phyloP scores from a whole-genome alignment of 805 yeast genomes.

The Wickerhamiella dianesei region DNA sequence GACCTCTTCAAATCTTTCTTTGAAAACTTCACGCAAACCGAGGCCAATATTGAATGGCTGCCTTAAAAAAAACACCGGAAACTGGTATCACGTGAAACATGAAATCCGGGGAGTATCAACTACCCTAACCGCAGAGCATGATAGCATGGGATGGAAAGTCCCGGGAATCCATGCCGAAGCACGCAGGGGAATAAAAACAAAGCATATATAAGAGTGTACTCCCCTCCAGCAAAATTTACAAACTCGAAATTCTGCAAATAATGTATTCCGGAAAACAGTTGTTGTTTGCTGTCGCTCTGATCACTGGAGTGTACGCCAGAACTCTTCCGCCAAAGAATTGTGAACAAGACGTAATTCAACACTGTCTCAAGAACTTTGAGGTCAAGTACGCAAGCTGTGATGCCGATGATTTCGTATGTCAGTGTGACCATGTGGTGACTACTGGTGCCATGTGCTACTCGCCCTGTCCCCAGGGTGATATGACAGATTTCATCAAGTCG shows the following conservation, averaged over 20 bases:
- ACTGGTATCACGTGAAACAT: no score
- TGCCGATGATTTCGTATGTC: slow-evolving; percentile 11
- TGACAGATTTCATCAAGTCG: slow-evolving; percentile 11
- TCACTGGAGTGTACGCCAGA: slow-evolving; percentile 1
- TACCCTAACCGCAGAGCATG: no score
- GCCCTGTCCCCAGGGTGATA: slow-evolving; percentile 15
- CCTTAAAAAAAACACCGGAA: background rate
- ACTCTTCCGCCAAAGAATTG: slow-evolving; percentile 12
- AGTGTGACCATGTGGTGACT: slow-evolving; percentile 11
- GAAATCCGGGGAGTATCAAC: no score
- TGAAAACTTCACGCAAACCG: slow-evolving; percentile 11
- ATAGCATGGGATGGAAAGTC: no score
- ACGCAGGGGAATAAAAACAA: no score
- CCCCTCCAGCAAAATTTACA: no score
- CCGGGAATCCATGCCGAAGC: no score
- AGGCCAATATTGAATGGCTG: slow-evolving; percentile 3
- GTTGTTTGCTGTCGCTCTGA: background rate
- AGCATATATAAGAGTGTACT: no score
- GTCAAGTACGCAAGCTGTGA: slow-evolving; percentile 9
- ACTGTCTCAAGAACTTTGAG: slow-evolving; percentile 12
- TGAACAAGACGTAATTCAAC: slow-evolving; percentile 9
- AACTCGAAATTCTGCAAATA: no score
- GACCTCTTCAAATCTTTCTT: slow-evolving; percentile 52
- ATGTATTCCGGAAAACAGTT: background rate
- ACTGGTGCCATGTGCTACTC: slow-evolving; percentile 17